These are phyloP conservation scores for Amanita inopinata DNA, from an alignment of 768 basidiomycete species.

Conservation along the genomic window DNA sequence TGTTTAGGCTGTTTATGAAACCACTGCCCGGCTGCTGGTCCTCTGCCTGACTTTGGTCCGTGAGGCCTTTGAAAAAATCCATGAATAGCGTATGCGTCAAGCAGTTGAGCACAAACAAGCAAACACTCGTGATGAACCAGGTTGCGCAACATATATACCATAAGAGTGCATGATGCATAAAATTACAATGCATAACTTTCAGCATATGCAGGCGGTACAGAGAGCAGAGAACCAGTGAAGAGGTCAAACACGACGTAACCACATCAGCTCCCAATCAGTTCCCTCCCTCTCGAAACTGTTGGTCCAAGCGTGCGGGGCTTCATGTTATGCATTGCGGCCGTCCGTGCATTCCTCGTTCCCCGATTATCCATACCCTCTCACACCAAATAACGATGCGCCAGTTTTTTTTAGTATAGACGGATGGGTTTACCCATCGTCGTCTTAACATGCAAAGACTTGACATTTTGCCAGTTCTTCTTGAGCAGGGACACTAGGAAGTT, in stretches of 20 bases:
- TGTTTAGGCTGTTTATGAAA: background rate
- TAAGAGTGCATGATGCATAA: no score
- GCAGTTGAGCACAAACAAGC: no score
- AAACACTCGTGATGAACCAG: no score
- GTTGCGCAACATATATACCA: no score
- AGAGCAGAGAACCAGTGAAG: no score
- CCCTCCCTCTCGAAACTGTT: conserved; percentile 65
- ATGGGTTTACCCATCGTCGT: conserved; percentile 98
- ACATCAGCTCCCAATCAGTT: conserved; percentile 89
- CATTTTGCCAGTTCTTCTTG: conserved; percentile 99
- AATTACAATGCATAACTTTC: no score
- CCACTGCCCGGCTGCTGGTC: background rate
- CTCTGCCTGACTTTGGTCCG: background rate
- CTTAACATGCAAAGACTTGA: conserved; percentile 98
- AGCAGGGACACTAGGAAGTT: conserved; percentile 99
- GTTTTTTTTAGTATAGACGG: conserved; percentile 79
- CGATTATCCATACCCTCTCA: background rate
- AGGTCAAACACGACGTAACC: no score
- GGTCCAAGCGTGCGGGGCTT: conserved; percentile 99
- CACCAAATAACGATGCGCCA: conserved; percentile 9
- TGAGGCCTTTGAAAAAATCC: background rate
- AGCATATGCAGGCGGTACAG: no score
- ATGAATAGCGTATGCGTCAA: background rate
- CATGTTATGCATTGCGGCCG: conserved; percentile 75
- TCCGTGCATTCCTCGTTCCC: conserved; percentile 11